Evolutionary conservation across 1,139 yeast species (phyloP).

Genomic region (Suhomyces guaymorum): DNA sequence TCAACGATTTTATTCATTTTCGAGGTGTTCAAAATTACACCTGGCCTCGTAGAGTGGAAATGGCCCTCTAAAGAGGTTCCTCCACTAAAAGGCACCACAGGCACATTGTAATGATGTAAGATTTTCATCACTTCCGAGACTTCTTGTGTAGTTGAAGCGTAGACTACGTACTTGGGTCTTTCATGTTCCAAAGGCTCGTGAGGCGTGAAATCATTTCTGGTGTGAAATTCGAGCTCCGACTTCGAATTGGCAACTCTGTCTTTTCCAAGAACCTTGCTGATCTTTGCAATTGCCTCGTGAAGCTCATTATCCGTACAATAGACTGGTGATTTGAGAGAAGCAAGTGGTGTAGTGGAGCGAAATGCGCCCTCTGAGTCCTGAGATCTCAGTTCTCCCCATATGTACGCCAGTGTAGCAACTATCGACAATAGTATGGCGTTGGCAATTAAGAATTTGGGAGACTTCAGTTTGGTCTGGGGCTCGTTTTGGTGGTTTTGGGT

Average conservation of each 20-base stretch:
- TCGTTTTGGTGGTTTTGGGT: no score
- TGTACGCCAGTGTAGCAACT: slow-evolving; percentile 2
- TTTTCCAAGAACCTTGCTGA: slow-evolving; percentile 34
- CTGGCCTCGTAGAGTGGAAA: slow-evolving; percentile 42
- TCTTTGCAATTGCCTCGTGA: slow-evolving; percentile 45
- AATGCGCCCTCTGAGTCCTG: background rate
- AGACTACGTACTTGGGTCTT: slow-evolving; percentile 37
- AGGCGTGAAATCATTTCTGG: slow-evolving; percentile 43
- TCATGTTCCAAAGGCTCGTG: slow-evolving; percentile 40
- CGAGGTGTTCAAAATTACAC: slow-evolving; percentile 43
- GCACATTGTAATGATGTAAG: slow-evolving; percentile 36
- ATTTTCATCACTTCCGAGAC: slow-evolving; percentile 38
- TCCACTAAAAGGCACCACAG: slow-evolving; percentile 68
- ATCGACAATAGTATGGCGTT: no score
- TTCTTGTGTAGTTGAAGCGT: slow-evolving; percentile 39
- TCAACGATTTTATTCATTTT: slow-evolving; percentile 36
- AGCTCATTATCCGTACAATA: slow-evolving; percentile 47
- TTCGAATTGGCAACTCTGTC: slow-evolving; percentile 27
- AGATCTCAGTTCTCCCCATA: slow-evolving; percentile 1
- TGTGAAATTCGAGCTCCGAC: slow-evolving; percentile 39
- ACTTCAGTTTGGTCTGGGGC: no score
- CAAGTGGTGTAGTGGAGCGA: slow-evolving; percentile 30
- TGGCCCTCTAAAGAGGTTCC: slow-evolving; percentile 51
- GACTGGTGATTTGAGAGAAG: slow-evolving; percentile 30
- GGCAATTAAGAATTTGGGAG: no score